These are phyloP conservation scores for Lactarius akahatsu DNA, from an alignment of 768 basidiomycete genomes.

Conservation along the genomic window DNA sequence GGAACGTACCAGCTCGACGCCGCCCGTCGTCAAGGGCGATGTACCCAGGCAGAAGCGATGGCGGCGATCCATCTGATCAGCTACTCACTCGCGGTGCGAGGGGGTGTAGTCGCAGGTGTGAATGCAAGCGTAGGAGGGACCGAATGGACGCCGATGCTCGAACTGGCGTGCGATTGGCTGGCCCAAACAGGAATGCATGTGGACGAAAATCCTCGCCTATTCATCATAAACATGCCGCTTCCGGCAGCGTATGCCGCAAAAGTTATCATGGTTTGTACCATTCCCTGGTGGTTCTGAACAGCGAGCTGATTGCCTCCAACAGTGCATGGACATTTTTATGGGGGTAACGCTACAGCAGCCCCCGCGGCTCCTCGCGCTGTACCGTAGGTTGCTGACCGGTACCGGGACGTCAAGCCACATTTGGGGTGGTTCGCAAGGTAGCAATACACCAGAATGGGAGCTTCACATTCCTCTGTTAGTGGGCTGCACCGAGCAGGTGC, in stretches of 20 bases:
- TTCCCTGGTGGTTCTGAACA: background rate
- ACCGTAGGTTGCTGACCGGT: conserved; percentile 62
- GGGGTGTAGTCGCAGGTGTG: conserved; percentile 45
- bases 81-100: conserved; percentile 50
- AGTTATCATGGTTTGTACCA: conserved; percentile 62
- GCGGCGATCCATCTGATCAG: conserved; percentile 77
- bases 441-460: conserved; percentile 37
- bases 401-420: conserved; percentile 39
- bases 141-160: conserved; percentile 70
- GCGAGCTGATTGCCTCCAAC: conserved; percentile 12
- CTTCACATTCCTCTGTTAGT: conserved; percentile 66
- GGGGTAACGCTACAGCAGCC: conserved; percentile 58
- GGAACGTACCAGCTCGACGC: conserved; percentile 27
- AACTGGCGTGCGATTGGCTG: conserved; percentile 76
- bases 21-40: conserved; percentile 26
- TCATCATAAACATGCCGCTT: conserved; percentile 54
- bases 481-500: conserved; percentile 76
- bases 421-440: conserved; percentile 43
- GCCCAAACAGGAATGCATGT: conserved; percentile 59
- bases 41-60: conserved; percentile 64
- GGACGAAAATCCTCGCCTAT: conserved; percentile 63
- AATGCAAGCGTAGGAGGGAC: conserved; percentile 46
- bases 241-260: conserved; percentile 63
- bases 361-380: conserved; percentile 64
- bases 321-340: conserved; percentile 82